Percentiles rank a stretch among this genome's conserved stretches.
phyloP scores from a whole-genome alignment of 768 basidiomycete genomes.

The Rickenella mellea region DNA sequence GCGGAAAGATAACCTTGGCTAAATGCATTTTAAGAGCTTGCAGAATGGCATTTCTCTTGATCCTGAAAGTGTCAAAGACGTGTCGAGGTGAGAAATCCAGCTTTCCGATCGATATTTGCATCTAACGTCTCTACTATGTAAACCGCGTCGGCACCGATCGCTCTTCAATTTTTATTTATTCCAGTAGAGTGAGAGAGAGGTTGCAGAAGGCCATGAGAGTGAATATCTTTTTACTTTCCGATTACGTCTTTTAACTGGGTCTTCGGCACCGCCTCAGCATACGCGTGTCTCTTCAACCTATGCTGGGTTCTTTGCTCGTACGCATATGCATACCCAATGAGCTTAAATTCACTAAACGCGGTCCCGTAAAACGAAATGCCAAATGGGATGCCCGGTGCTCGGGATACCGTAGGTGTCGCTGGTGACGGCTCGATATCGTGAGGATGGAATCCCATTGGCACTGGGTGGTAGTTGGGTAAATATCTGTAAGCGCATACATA shows the following conservation, averaged over 20 bases:
- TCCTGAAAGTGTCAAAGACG: no score
- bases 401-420: conserved; percentile 22
- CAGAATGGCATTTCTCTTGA: no score
- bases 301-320: conserved; percentile 50
- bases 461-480: conserved; percentile 8
- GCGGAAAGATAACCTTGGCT: no score
- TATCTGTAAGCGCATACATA: background rate
- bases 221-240: conserved; percentile 4
- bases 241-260: conserved; percentile 36
- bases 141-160: no score
- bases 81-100: no score
- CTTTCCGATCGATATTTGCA: no score
- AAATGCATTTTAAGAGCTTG: no score
- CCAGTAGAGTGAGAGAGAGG: no score
- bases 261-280: conserved; percentile 42
- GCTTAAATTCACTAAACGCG: conserved; percentile 32
- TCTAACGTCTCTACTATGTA: no score
- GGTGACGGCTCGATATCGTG: conserved; percentile 17
- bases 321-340: conserved; percentile 35
- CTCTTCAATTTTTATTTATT: no score
- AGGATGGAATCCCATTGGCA: conserved; percentile 31
- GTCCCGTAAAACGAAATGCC: conserved; percentile 36
- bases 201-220: no score
- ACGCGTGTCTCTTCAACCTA: conserved; percentile 38
- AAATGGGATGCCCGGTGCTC: conserved; percentile 30